A percentile compares a stretch with the other conserved stretches of the same genome.
Evolutionary conservation across 345 rosid genomes (phyloP).

Genomic region (Syzygium grande): DNA sequence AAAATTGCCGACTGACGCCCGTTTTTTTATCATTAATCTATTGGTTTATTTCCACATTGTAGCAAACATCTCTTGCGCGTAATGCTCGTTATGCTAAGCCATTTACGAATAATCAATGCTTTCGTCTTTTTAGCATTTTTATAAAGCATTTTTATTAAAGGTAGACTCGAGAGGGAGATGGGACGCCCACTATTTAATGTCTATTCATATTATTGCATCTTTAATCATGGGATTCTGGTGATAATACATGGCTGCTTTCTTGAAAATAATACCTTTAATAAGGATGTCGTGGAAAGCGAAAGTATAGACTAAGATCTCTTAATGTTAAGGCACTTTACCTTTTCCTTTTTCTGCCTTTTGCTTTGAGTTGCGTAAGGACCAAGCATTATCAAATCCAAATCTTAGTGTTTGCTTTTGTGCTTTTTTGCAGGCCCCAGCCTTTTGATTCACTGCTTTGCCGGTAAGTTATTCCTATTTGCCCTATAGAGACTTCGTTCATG

Average conservation of each 20-base stretch:
- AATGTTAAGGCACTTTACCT: not conserved
- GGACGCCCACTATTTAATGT: not conserved
- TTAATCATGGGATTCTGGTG: not conserved
- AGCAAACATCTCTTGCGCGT: no score
- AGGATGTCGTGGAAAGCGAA: not conserved
- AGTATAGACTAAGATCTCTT: not conserved
- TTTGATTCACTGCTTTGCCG: fast-evolving
- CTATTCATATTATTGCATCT: not conserved
- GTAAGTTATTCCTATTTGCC: not conserved
- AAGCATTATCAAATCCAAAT: not conserved
- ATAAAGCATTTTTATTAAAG: no score
- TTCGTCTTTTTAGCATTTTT: fast-evolving
- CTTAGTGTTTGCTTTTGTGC: not conserved
- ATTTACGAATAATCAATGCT: no score
- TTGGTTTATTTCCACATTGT: no score
- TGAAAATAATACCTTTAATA: not conserved
- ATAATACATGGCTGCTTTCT: not conserved
- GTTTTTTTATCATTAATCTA: no score
- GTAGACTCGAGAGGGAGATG: fast-evolving
- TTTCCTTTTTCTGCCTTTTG: not conserved
- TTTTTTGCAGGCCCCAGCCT: fast-evolving
- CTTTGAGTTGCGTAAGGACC: not conserved
- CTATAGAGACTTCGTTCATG: not conserved
- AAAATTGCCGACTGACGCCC: not conserved
- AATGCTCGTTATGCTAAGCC: no score